These are phyloP conservation scores for Pythium dissotocum DNA, from an alignment of 352 stramenopile species.

Conservation along the genomic window DNA sequence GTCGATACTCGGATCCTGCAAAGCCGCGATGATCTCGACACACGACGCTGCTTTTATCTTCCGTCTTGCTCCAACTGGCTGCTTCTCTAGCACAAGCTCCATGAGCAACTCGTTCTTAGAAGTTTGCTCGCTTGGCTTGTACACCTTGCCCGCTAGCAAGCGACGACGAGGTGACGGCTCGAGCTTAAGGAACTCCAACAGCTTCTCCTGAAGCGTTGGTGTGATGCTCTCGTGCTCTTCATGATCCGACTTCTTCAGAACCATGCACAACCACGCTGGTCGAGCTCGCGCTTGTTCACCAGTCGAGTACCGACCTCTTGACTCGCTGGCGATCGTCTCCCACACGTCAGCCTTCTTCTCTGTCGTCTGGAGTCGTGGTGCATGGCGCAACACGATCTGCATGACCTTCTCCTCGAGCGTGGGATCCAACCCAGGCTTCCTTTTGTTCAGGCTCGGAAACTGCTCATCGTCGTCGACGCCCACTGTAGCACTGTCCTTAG, in stretches of 20 bases:
- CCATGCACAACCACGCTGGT: neutral
- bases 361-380: neutral
- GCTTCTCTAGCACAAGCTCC: conserved; percentile 9
- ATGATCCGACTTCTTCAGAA: neutral
- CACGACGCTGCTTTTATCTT: too few relatives aligned
- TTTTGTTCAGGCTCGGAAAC: neutral
- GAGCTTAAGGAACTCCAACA: neutral
- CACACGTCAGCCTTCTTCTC: conserved; percentile 6
- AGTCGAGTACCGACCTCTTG: neutral
- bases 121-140: too few relatives aligned
- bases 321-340: neutral
- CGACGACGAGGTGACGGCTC: neutral
- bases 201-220: neutral
- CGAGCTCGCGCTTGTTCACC: neutral
- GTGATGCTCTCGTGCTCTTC: neutral
- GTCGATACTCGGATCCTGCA: too few relatives aligned
- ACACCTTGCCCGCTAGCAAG: too few relatives aligned
- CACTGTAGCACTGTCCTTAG: too few relatives aligned
- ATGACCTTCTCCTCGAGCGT: conserved; percentile 3
- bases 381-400: neutral
- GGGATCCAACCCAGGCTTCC: neutral
- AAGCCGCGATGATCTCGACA: too few relatives aligned
- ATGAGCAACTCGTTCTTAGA: neutral
- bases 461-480: too few relatives aligned
- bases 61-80: neutral